Percentiles rank a stretch among this genome's conserved stretches.
Conservation (phyloP, 2,329 filamentous ascomycete species). For the Colletotrichum siamense region DNA sequence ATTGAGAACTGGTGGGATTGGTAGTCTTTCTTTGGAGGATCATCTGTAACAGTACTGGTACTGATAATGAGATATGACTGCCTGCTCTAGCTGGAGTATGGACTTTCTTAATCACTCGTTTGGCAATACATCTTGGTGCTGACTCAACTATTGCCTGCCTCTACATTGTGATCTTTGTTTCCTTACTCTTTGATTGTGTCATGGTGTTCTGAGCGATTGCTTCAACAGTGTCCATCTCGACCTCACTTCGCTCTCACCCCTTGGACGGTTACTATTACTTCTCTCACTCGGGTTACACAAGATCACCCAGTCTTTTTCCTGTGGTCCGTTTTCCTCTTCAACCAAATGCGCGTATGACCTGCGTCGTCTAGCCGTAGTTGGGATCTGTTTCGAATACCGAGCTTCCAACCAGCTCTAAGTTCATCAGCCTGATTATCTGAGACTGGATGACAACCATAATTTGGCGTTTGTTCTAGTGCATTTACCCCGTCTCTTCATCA, state of each 20-base stretch:
- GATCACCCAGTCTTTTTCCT: rapidly evolving
- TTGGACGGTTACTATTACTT: no score
- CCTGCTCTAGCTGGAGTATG: conserved; percentile 22
- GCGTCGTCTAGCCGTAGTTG: not conserved
- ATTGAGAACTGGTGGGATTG: conserved; percentile 4
- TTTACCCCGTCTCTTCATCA: not conserved
- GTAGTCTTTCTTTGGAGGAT: not conserved
- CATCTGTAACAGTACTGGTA: conserved; percentile 20
- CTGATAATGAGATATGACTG: conserved; percentile 21
- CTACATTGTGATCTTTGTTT: not conserved
- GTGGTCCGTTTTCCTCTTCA: not conserved
- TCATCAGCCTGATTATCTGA: not conserved
- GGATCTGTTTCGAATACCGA: not conserved
- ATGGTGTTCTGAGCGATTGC: no score
- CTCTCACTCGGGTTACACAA: no score
- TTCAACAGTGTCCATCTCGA: rapidly evolving
- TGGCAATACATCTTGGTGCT: not conserved
- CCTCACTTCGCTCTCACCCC: no score
- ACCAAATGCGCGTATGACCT: not conserved
- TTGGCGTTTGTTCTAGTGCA: not conserved
- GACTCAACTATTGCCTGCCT: rapidly evolving
- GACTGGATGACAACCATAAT: not conserved
- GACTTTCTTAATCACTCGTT: not conserved
- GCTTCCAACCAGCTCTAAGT: not conserved
- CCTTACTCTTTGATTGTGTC: no score